Percentiles rank a stretch among this genome's conserved stretches.
Evolutionary conservation across 768 basidiomycete species (phyloP).

Genomic region (Rhodotorula taiwanensis): DNA sequence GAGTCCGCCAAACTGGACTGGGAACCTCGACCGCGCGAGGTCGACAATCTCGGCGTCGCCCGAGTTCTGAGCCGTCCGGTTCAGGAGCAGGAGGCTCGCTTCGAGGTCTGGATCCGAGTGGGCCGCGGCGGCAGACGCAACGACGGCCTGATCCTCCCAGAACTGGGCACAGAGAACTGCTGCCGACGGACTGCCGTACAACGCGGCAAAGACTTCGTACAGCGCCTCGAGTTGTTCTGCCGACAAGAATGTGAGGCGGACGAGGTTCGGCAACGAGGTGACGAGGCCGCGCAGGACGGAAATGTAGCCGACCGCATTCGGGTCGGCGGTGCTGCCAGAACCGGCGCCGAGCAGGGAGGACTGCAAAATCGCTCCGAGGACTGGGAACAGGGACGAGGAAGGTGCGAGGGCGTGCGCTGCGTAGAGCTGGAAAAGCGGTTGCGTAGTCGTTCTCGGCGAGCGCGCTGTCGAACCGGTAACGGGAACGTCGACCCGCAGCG

Average conservation of each 20-base stretch:
- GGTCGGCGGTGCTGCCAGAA: conserved; percentile 9
- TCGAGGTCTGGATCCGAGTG: background rate
- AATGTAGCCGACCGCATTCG: conserved; percentile 40
- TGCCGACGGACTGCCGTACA: conserved; percentile 60
- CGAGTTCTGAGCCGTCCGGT: conserved; percentile 14
- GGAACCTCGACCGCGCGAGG: conserved; percentile 72
- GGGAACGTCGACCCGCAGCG: conserved; percentile 24
- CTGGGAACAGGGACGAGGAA: conserved; percentile 21
- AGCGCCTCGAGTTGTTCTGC: conserved; percentile 59
- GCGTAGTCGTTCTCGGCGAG: background rate
- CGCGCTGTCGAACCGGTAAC: conserved; percentile 22
- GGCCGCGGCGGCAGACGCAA: conserved; percentile 28
- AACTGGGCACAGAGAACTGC: conserved; percentile 66
- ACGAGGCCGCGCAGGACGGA: conserved; percentile 40
- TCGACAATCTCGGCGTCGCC: conserved; percentile 75
- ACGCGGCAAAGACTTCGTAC: conserved; percentile 67
- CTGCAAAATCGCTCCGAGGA: conserved; percentile 16
- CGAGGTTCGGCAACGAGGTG: conserved; percentile 29
- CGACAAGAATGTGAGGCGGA: conserved; percentile 31
- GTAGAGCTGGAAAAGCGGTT: conserved; percentile 7
- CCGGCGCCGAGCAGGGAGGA: conserved; percentile 24
- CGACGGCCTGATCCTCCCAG: conserved; percentile 62
- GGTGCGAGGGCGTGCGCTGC: conserved; percentile 33
- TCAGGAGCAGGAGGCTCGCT: background rate
- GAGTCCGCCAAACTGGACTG: conserved; percentile 65